phyloP scores from a whole-genome alignment of 1,139 yeast genomes.

The Saccharomycopsis hybrid region DNA sequence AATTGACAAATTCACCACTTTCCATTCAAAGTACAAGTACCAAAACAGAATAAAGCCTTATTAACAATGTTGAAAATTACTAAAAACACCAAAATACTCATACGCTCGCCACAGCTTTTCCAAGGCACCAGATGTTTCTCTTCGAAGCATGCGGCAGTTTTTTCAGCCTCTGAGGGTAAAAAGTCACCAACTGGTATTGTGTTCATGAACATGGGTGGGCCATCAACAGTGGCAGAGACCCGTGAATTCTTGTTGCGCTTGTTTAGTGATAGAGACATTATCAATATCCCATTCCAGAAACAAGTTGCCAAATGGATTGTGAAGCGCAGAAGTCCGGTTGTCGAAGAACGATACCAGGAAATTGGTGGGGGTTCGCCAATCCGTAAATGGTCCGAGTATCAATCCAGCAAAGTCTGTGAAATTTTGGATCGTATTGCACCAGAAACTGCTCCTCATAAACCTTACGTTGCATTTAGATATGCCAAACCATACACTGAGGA shows the following conservation, averaged over 20 bases:
- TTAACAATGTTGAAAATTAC: too few species aligned
- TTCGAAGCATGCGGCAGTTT: too few species aligned
- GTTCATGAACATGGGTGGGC: slow-evolving; percentile 99
- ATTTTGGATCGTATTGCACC: slow-evolving; percentile 72
- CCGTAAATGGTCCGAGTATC: slow-evolving; percentile 86
- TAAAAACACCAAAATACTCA: too few species aligned
- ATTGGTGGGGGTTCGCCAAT: slow-evolving; percentile 99
- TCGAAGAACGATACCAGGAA: slow-evolving; percentile 71
- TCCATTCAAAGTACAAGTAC: too few species aligned
- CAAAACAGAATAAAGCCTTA: too few species aligned
- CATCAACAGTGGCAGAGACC: slow-evolving; percentile 79
- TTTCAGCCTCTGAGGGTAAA: background rate
- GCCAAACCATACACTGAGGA: slow-evolving; percentile 89
- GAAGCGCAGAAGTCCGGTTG: slow-evolving; percentile 75
- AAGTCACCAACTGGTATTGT: slow-evolving; percentile 46
- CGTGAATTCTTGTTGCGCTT: slow-evolving; percentile 68
- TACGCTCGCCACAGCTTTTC: too few species aligned
- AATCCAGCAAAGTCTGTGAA: slow-evolving; percentile 73
- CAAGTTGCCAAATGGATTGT: slow-evolving; percentile 74
- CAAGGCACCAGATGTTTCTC: too few species aligned
- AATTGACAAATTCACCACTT: too few species aligned
- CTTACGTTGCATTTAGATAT: slow-evolving; percentile 93
- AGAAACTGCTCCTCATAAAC: slow-evolving; percentile 87
- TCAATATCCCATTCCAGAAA: slow-evolving; percentile 76
- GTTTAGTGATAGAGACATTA: slow-evolving; percentile 79